These are phyloP conservation scores for Candida sp. DNA, from an alignment of 1,139 yeast genomes.

Conservation along the genomic window DNA sequence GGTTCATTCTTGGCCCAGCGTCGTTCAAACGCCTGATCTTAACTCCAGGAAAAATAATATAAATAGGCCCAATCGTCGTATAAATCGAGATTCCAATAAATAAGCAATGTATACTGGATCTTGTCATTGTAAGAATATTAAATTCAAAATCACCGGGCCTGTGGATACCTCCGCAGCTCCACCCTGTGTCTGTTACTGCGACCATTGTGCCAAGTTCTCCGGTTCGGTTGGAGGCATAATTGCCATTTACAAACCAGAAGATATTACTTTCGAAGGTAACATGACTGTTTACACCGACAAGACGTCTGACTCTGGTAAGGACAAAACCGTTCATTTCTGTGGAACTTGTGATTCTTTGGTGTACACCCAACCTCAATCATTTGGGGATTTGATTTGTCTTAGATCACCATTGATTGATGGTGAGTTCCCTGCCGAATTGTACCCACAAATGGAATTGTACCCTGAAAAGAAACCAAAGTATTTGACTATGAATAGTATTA, in stretches of 20 bases:
- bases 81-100: too few relatives aligned
- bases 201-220: background rate
- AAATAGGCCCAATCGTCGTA: too few relatives aligned
- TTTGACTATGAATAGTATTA: background rate
- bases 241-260: conserved; percentile 1
- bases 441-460: background rate
- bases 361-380: conserved; percentile 1
- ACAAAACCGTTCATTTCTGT: conserved; percentile 1
- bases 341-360: background rate
- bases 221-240: conserved; percentile 1
- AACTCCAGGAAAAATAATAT: too few relatives aligned
- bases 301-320: conserved; percentile 1
- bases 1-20: too few relatives aligned
- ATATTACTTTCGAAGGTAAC: background rate
- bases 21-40: too few relatives aligned
- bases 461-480: background rate
- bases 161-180: background rate
- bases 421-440: background rate
- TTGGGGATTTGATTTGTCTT: conserved; percentile 2
- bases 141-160: background rate
- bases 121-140: background rate
- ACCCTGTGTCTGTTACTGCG: conserved; percentile 1
- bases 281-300: background rate
- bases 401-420: conserved; percentile 2
- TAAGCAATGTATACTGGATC: background rate